Conservation (phyloP, 2,329 filamentous ascomycete genomes). For the Chrysosporium keratinophilum region DNA sequence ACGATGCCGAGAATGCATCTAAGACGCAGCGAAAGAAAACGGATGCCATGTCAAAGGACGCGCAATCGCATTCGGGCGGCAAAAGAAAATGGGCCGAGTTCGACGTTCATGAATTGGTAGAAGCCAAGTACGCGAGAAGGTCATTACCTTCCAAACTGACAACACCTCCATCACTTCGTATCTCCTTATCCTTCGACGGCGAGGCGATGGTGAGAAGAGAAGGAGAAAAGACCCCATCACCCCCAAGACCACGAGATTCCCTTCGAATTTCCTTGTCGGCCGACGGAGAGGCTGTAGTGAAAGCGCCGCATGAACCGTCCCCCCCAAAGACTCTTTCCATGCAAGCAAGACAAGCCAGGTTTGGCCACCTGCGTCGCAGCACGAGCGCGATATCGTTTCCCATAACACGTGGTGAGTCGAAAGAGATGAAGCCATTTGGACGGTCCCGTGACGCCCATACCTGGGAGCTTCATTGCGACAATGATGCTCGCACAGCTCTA, state of each 20-base stretch:
- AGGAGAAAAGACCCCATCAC: slow-evolving; percentile 33
- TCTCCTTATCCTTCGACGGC: slow-evolving; percentile 35
- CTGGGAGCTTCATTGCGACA: slow-evolving; percentile 86
- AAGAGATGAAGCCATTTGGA: slow-evolving; percentile 45
- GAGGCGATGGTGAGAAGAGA: slow-evolving; percentile 31
- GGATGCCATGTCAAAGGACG: slow-evolving; percentile 16
- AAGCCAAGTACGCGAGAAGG: neutral
- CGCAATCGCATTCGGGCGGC: slow-evolving; percentile 4
- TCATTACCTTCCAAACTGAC: slow-evolving; percentile 8
- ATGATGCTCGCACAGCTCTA: slow-evolving; percentile 65
- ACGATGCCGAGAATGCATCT: neutral
- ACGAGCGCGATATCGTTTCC: slow-evolving; percentile 55
- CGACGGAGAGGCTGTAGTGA: slow-evolving; percentile 82
- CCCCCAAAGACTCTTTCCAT: slow-evolving; percentile 48
- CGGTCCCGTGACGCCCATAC: slow-evolving; percentile 77
- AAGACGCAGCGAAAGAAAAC: neutral
- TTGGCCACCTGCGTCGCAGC: slow-evolving; percentile 54
- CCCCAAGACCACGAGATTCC: slow-evolving; percentile 36
- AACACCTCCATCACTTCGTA: slow-evolving; percentile 28
- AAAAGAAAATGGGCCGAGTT: slow-evolving; percentile 15
- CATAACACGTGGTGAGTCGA: slow-evolving; percentile 42
- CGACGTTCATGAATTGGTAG: neutral
- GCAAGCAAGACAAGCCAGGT: slow-evolving; percentile 40
- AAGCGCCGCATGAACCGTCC: slow-evolving; percentile 56
- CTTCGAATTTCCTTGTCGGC: slow-evolving; percentile 73